Evolutionary conservation across 202 grass and related monocot genomes (phyloP), one percentile per base, ranked within the genome.

Genomic region (Dendrocalamus latiflorus): DNA sequence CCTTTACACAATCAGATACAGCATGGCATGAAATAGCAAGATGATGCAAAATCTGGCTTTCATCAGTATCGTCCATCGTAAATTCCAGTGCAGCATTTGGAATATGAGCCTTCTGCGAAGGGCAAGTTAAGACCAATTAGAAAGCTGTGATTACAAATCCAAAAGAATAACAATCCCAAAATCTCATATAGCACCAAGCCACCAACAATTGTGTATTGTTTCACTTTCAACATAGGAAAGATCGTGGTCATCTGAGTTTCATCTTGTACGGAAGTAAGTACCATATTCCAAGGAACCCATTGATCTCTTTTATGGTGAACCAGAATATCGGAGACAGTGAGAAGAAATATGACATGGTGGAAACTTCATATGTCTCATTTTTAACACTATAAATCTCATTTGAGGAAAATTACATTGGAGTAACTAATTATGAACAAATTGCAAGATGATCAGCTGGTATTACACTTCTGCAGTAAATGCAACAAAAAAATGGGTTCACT

Each of bases 1-100:
- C 83, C 41, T 85, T 89, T 44, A 89, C 58, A 90, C 88, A 95
- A 67, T 94, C 85, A 80, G 80, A 78, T 73, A 95, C 83, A 81
- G 76, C 51, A 74, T 80, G 81, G 48, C 75, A 75, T 68, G 76
- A 64, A 83, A 68, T 76, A 83, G 68, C 78, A 85, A 94, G 74
- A 88, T 89, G 78, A 60, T 95, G 83, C 68, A 85, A 72, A 65
- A 93, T 68, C 62, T 92, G 86, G 50, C 73, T 85, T 78, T 88
- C 89, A 82, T 95, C 85, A 17, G 78, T 80, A 76, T 94, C 56
- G 33, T 88, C 74, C 85, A 81, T 64, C 18, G 69, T 85, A 61
- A 81, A 76, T 81, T 92, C 83, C 59, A 89, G 80, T 18, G 48
- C 45, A 81, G 81, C 28, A 68, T 89, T 75, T 72, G 70, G 66